Evolutionary conservation across 768 basidiomycete genomes (phyloP), one percentile per base, ranked within the genome.

Genomic region (Auriscalpium orientale): DNA sequence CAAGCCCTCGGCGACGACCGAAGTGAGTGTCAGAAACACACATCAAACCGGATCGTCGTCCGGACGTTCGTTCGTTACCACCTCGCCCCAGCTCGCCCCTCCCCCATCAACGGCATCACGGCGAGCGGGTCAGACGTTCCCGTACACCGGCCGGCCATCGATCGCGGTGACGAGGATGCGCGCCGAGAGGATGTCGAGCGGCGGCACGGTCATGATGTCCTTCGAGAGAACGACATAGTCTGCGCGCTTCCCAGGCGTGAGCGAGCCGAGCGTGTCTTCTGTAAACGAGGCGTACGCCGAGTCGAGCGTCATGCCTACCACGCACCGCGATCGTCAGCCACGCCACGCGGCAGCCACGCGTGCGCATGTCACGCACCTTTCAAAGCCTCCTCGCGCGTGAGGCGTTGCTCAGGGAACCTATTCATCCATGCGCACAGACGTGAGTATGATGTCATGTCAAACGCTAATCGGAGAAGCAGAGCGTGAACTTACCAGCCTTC

Each of bases 261-360:
- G 76, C 4, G 89, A 89, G n/a, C 94, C 94, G 9, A 90, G 75
- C 3, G 64, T 71, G 44, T 77, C 65, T 62, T 92, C 89, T 0
- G 82, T 82, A 71, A 95, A 94, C 0, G 88, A 87, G 15, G 94
- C 92, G 67, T 88, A 93, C 0, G 92, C 92, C 8, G 90, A 81
- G 64, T 91, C 86, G 38, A 90, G 79, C 2, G 92, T 95, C 84
- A 95, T 89, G 18, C 91, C 87, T 89, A 59, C 54, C 28, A 22
- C 20, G 50, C 47, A 47, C 38, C 45, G 51, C 45, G 20, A 48
- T 46, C 40, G 49, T 48, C 21, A 46, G 22, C 13, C n/a, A 5
- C 13, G 8, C 8, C 20, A 9, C 38, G 33, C 49, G 28, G 33
- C 22, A 16, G 18, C 43, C 34, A 28, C 49, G 45, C 38, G 9